These are phyloP conservation scores for Chrysanthemum makinoi DNA, from an alignment of 129 eudicot genomes.

Conservation along the genomic window DNA sequence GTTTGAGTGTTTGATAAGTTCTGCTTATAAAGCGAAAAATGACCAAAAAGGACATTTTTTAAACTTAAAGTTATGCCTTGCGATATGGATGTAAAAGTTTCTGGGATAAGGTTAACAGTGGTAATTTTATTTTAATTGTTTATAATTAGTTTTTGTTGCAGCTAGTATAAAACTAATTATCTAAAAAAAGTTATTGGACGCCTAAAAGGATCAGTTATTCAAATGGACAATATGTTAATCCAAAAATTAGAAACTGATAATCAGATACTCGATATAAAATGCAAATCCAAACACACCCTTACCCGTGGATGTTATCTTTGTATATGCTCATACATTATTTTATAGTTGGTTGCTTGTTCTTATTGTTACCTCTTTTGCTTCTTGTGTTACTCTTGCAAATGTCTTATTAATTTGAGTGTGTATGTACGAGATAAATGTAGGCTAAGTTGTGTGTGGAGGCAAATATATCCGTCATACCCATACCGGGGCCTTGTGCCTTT, in stretches of 20 bases:
- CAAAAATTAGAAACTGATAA: not conserved
- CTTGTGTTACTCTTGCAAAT: not conserved
- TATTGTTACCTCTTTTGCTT: too few relatives aligned
- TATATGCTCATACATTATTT: not conserved
- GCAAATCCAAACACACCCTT: not conserved
- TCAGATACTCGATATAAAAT: not conserved
- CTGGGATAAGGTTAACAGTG: not conserved
- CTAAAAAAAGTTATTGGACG: not conserved
- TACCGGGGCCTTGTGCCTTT: conserved; percentile 94
- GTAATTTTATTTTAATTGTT: not conserved
- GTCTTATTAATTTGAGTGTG: not conserved
- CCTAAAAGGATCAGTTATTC: not conserved
- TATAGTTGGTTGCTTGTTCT: not conserved
- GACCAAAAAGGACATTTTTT: not conserved
- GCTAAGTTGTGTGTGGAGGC: conserved; percentile 68
- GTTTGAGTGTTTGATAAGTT: not conserved
- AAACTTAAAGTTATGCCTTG: not conserved
- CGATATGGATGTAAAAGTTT: not conserved
- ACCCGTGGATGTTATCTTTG: not conserved
- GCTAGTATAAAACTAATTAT: not conserved
- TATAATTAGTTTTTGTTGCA: not conserved
- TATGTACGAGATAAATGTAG: conserved; percentile 34
- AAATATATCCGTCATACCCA: conserved; percentile 62
- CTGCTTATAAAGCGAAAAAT: not conserved
- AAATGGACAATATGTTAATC: not conserved